Percentiles rank a stretch among this genome's conserved stretches.
These are phyloP conservation scores for Pyrenula aspistea DNA, from an alignment of 495 filamentous ascomycete genomes.

Conservation along the genomic window DNA sequence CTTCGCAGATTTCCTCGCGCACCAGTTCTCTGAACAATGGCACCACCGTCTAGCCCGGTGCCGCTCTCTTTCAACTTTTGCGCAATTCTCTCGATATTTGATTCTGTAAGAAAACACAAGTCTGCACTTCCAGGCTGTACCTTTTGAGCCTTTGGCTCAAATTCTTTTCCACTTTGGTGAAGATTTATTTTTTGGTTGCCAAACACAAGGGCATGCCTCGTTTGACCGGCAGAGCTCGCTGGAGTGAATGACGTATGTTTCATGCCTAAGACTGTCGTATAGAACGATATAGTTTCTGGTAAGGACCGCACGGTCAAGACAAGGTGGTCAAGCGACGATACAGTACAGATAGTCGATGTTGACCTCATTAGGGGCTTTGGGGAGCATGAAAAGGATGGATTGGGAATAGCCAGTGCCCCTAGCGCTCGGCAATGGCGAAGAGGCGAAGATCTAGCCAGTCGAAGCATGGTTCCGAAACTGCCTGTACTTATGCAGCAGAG, in stretches of 20 bases:
- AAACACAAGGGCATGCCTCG: constrained; percentile 36
- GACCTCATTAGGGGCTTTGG: not conserved
- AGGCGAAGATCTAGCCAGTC: not conserved
- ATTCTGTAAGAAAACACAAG: constrained; percentile 37
- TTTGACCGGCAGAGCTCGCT: constrained; percentile 16
- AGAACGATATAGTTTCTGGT: constrained; percentile 31
- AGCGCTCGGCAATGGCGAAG: not conserved
- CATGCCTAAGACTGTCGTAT: constrained; percentile 38
- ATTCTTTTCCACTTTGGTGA: constrained; percentile 37
- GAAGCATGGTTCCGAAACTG: not conserved
- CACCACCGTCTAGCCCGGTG: constrained; percentile 30
- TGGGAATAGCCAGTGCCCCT: not conserved
- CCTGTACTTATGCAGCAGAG: not conserved
- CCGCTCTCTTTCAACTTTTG: constrained; percentile 18
- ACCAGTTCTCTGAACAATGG: constrained; percentile 36
- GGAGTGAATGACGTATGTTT: constrained; percentile 28
- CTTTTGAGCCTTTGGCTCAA: constrained; percentile 37
- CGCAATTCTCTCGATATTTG: constrained; percentile 26
- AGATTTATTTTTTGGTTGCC: constrained; percentile 44
- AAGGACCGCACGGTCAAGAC: constrained; percentile 39
- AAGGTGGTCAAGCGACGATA: constrained; percentile 37
- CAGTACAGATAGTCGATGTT: constrained; percentile 13
- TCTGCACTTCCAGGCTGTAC: constrained; percentile 39
- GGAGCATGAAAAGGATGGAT: not conserved
- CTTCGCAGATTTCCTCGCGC: constrained; percentile 36